Percentiles rank a stretch among this genome's conserved stretches.
phyloP scores from a whole-genome alignment of 1,139 yeast species.

The Kluyveromyces marxianus region DNA sequence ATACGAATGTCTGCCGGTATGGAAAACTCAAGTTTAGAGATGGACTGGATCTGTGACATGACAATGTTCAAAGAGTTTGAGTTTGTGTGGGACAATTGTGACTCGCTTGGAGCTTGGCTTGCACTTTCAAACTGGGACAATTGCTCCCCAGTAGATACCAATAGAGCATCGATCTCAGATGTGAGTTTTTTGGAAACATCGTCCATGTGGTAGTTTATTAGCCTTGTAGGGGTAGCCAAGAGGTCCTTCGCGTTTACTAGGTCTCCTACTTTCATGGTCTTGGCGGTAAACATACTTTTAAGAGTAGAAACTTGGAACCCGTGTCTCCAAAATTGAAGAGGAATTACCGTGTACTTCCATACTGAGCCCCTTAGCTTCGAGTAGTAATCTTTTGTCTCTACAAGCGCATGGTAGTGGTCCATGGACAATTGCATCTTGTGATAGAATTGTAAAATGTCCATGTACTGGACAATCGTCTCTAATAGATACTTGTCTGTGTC shows the following conservation, averaged over 20 bases:
- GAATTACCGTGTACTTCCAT: constrained; percentile 5
- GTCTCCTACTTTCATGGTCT: constrained; percentile 2
- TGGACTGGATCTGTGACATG: background rate
- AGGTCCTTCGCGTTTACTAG: constrained; percentile 1
- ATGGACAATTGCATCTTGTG: constrained; percentile 3
- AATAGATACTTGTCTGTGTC: background rate
- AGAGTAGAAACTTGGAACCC: constrained; percentile 1
- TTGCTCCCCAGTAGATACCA: constrained; percentile 1
- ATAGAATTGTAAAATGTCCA: constrained; percentile 2
- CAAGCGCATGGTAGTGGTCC: constrained; percentile 1
- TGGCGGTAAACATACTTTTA: constrained; percentile 4
- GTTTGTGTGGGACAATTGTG: background rate
- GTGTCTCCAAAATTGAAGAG: constrained; percentile 3
- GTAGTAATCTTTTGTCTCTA: constrained; percentile 3
- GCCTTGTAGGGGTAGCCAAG: constrained; percentile 1
- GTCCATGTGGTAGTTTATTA: constrained; percentile 1
- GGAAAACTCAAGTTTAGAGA: background rate
- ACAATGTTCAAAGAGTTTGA: background rate
- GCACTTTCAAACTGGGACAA: constrained; percentile 2
- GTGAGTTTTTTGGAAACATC: constrained; percentile 1
- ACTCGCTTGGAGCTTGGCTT: background rate
- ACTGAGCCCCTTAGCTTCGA: constrained; percentile 2
- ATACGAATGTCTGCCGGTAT: constrained; percentile 1
- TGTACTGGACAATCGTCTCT: background rate
- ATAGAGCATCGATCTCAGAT: constrained; percentile 1